A percentile compares a stretch with the other conserved stretches of the same genome.
Conservation (phyloP, 345 rosid genomes). For the Eucalyptus pauciflora region DNA sequence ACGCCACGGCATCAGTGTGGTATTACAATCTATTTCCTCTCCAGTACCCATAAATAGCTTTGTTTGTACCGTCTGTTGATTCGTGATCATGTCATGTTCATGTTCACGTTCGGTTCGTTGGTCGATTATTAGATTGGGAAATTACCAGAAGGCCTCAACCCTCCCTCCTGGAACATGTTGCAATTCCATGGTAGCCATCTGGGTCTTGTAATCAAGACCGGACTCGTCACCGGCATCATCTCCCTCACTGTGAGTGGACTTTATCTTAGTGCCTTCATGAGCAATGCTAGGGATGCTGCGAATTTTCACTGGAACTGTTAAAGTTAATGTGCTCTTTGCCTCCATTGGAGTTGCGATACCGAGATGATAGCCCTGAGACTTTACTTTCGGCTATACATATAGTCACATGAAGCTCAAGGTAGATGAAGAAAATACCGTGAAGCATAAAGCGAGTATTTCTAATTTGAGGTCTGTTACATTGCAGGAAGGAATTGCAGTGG, state of each 20-base stretch:
- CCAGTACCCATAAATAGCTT: not conserved
- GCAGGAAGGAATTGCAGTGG: constrained; percentile 99
- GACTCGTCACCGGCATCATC: constrained; percentile 76
- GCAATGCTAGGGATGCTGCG: not conserved
- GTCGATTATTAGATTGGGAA: constrained; percentile 54
- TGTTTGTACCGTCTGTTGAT: not conserved
- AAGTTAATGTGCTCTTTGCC: not conserved
- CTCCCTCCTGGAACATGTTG: constrained; percentile 90
- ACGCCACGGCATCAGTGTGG: constrained; percentile 59
- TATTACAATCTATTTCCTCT: not conserved
- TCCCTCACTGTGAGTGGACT: constrained; percentile 69
- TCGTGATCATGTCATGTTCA: not conserved
- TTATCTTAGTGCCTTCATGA: not conserved
- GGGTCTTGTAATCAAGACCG: constrained; percentile 68
- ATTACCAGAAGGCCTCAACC: constrained; percentile 79
- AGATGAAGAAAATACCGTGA: not conserved
- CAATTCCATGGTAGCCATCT: constrained; percentile 62
- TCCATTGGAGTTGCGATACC: not conserved
- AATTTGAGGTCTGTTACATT: not conserved
- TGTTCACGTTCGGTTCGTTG: not conserved
- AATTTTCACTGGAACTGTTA: not conserved
- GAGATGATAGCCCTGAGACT: not conserved
- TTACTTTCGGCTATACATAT: not conserved
- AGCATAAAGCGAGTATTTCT: not conserved
- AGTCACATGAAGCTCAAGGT: not conserved